Evolutionary conservation across 2,329 filamentous ascomycete genomes (phyloP), one percentile per base, ranked within the genome.

Genomic region (Colletotrichum chlorophyti): DNA sequence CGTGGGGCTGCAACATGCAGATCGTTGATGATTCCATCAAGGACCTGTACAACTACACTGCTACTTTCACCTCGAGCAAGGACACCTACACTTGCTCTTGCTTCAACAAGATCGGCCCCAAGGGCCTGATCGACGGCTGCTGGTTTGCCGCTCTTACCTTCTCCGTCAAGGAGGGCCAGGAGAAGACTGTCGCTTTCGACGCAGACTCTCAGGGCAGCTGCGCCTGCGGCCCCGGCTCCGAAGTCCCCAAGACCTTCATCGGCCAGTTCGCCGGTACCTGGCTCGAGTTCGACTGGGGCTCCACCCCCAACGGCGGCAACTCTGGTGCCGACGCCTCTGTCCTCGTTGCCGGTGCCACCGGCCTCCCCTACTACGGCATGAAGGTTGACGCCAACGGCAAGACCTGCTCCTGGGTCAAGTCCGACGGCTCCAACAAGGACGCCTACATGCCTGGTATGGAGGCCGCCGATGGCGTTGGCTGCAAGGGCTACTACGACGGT

Each of bases 1-100:
- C 70, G 58, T 83, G 76, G 68, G 80, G 80, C 66, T 82, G 80
- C 79, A 84, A 84, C 78, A 70, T 83, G 46, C 78, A 80, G 77
- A 61, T 73, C 27, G 68, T 83, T 58, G 65, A 72, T 62, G 65
- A 64, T 55, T 60, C 63, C 43, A 66, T 75, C 45, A 70, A 70
- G 60, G 45, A 65, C 59, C 49, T 74, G 61, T 83, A 83, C 73
- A 60, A 77, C 50, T 80, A 82, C 74, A 70, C 71, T 17, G 61
- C 73, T 60, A 70, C 70, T 62, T 79, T 81, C 67, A 69, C 67
- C 49, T 74, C 75, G 66, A 74, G 72, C 47, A 69, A 70, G 48
- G 67, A 53, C 61, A 47, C 66, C 40, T 71, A 73, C 53, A 35
- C 69, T 38, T 82, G 81, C 66, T 65, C 66, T 31, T 78, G 75